Evolutionary conservation across 2,329 filamentous ascomycete species (phyloP).

Genomic region (Cadophora sp.): DNA sequence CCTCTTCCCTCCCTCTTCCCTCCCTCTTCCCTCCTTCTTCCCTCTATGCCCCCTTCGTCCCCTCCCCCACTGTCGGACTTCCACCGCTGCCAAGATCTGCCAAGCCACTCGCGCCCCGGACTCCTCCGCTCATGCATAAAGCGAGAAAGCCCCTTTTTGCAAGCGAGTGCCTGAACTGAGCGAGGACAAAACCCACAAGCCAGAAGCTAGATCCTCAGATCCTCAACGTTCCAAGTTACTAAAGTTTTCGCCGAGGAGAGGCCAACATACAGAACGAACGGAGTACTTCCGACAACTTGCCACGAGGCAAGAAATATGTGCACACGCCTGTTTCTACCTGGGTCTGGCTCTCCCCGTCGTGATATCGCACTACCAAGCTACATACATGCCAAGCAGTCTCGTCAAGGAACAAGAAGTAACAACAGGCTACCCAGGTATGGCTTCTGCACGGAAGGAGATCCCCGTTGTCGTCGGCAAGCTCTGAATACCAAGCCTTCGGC

Average conservation of each 20-base stretch:
- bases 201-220: no score
- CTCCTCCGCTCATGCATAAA: constrained; percentile 10
- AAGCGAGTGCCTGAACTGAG: neutral
- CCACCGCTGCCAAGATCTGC: constrained; percentile 4
- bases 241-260: neutral
- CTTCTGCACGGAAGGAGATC: constrained; percentile 2
- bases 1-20: neutral
- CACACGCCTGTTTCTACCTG: no score
- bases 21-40: neutral
- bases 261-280: neutral
- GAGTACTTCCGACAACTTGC: neutral
- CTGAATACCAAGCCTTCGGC: neutral
- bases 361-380: no score
- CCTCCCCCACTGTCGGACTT: constrained; percentile 6
- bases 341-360: no score
- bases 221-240: neutral
- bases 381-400: no score
- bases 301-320: no score
- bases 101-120: neutral
- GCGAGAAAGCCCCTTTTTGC: neutral
- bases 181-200: neutral
- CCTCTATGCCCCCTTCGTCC: neutral
- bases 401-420: no score
- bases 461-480: neutral
- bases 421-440: no score